A percentile compares a stretch with the other conserved stretches of the same genome.
Evolutionary conservation across 495 filamentous ascomycete species (phyloP).

Genomic region (Sporormia fimetaria): DNA sequence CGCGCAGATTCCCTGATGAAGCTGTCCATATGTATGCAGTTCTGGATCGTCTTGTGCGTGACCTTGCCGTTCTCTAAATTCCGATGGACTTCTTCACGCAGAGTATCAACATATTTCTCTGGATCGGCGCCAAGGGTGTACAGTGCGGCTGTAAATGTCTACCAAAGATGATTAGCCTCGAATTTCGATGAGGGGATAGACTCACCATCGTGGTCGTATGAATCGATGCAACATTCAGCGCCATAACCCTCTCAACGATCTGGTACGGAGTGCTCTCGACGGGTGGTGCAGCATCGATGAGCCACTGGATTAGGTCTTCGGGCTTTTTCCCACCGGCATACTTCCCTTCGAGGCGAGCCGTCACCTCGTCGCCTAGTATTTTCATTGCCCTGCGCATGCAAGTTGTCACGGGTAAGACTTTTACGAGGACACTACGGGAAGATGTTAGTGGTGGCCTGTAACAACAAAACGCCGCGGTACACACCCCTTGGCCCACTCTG

Average conservation of each 20-base stretch:
- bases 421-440: background rate
- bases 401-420: background rate
- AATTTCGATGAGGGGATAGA: background rate
- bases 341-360: background rate
- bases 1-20: background rate
- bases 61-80: background rate
- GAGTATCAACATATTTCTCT: background rate
- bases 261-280: background rate
- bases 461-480: background rate
- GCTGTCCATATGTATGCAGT: constrained; percentile 1
- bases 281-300: constrained; percentile 1
- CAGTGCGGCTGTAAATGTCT: constrained; percentile 1
- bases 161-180: background rate
- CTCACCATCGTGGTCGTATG: background rate
- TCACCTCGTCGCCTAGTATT: background rate
- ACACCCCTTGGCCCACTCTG: background rate
- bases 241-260: constrained; percentile 1
- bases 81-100: constrained; percentile 1
- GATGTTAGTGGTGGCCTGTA: background rate
- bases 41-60: background rate
- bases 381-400: background rate
- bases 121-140: constrained; percentile 1
- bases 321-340: background rate
- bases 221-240: constrained; percentile 1
- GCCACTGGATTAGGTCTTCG: constrained; percentile 1